Conservation (phyloP, 805 yeast species). For the Barnettozyma californica region DNA sequence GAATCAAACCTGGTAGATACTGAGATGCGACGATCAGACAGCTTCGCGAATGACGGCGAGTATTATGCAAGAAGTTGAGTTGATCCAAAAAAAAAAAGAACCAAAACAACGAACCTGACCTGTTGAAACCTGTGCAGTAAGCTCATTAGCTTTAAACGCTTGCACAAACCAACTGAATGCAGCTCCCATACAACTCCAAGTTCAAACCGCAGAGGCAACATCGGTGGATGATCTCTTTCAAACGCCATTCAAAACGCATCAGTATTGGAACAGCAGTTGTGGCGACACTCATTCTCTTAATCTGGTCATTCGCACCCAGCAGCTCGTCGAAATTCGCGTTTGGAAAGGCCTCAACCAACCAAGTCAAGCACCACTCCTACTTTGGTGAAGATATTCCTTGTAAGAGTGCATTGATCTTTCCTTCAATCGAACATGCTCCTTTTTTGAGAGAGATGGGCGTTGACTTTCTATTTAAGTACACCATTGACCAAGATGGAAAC, state of each 20-base stretch:
- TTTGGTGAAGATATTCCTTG: slow-evolving; percentile 43
- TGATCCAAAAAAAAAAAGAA: neutral
- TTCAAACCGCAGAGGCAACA: slow-evolving; percentile 23
- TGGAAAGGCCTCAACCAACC: slow-evolving; percentile 6
- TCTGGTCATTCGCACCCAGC: neutral
- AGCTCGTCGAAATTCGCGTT: slow-evolving; percentile 1
- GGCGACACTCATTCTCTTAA: neutral
- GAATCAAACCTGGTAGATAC: neutral
- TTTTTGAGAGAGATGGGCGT: slow-evolving; percentile 52
- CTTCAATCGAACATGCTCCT: slow-evolving; percentile 70
- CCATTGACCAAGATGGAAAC: slow-evolving; percentile 42
- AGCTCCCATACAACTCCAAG: slow-evolving; percentile 23
- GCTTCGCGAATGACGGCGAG: neutral
- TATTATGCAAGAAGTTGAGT: neutral
- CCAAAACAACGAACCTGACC: neutral
- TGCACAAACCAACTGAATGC: slow-evolving; percentile 14
- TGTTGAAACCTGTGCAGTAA: neutral
- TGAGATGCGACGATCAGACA: neutral
- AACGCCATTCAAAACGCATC: slow-evolving; percentile 14
- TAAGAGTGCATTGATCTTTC: slow-evolving; percentile 53
- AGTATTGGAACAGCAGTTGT: slow-evolving; percentile 2
- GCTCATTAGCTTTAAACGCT: neutral
- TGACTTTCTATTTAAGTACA: slow-evolving; percentile 43
- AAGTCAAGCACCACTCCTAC: slow-evolving; percentile 37
- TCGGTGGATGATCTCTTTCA: slow-evolving; percentile 3